Conservation (phyloP, 306 rosid genomes). For the Canavalia gladiata region DNA sequence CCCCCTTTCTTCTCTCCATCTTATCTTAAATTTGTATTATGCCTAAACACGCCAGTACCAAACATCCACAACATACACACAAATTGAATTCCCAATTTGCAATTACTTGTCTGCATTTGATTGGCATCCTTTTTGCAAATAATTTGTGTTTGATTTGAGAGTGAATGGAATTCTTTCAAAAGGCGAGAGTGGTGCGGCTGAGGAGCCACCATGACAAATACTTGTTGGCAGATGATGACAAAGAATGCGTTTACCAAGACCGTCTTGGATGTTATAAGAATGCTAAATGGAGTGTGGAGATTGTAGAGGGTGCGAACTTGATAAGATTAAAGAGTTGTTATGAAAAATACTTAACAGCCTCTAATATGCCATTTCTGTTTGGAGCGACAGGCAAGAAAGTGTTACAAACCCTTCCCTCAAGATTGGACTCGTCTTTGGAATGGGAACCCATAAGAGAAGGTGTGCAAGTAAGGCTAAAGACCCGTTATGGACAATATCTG, state of each 20-base stretch:
- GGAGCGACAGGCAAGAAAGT: slow-evolving; percentile 81
- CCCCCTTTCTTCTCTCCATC: slow-evolving; percentile 11
- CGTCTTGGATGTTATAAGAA: slow-evolving; percentile 62
- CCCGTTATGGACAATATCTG: slow-evolving; percentile 67
- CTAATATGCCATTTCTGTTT: slow-evolving; percentile 63
- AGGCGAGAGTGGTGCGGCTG: slow-evolving; percentile 64
- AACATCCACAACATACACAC: neutral
- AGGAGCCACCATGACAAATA: slow-evolving; percentile 79
- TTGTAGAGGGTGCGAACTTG: slow-evolving; percentile 24
- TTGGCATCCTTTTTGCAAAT: neutral
- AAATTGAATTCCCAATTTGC: neutral
- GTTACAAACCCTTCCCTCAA: slow-evolving; percentile 61
- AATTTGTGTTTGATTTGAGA: slow-evolving; percentile 17
- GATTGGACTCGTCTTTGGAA: slow-evolving; percentile 65
- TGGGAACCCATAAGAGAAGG: slow-evolving; percentile 85
- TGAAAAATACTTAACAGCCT: slow-evolving; percentile 76
- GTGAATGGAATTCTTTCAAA: slow-evolving; percentile 73
- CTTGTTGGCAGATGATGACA: slow-evolving; percentile 64
- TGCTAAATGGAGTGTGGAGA: slow-evolving; percentile 78
- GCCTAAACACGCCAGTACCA: neutral
- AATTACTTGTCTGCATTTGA: neutral
- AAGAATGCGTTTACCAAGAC: slow-evolving; percentile 66
- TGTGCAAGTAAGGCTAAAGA: slow-evolving; percentile 64
- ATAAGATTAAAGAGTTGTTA: slow-evolving; percentile 70
- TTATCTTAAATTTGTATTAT: neutral